A percentile compares a stretch with the other conserved stretches of the same genome.
phyloP scores from a whole-genome alignment of 805 yeast species.

The Lachancea sp. region DNA sequence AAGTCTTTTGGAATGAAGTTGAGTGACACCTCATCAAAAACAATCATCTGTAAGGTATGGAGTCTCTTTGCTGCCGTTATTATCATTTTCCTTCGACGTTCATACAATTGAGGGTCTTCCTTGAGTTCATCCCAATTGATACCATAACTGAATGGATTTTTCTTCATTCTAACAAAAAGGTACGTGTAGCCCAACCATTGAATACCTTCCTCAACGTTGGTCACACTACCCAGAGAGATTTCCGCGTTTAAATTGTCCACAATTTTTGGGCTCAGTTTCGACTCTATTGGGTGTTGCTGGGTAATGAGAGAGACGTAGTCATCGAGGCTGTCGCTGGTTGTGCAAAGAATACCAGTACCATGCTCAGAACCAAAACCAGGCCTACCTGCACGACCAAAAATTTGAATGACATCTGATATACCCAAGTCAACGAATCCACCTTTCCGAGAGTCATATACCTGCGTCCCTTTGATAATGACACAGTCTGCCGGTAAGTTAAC shows the following conservation, averaged over 20 bases:
- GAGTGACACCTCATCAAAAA: slow-evolving; percentile 78
- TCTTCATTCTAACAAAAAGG: slow-evolving; percentile 86
- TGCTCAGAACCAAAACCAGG: slow-evolving; percentile 83
- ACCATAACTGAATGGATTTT: slow-evolving; percentile 89
- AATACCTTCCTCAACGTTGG: slow-evolving; percentile 89
- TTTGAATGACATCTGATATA: slow-evolving; percentile 93
- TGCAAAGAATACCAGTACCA: slow-evolving; percentile 90
- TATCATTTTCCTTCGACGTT: slow-evolving; percentile 69
- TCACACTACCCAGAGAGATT: slow-evolving; percentile 89
- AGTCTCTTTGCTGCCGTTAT: slow-evolving; percentile 72
- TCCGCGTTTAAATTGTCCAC: slow-evolving; percentile 96
- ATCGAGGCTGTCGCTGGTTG: slow-evolving; percentile 72
- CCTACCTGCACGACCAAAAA: slow-evolving; percentile 98
- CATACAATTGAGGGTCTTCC: slow-evolving; percentile 74
- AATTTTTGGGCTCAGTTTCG: slow-evolving; percentile 65
- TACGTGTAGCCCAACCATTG: slow-evolving; percentile 98
- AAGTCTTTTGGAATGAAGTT: slow-evolving; percentile 79
- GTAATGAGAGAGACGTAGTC: slow-evolving; percentile 84
- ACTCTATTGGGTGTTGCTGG: slow-evolving; percentile 95
- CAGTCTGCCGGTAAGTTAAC: slow-evolving; percentile 97
- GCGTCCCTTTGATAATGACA: slow-evolving; percentile 94
- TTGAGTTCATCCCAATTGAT: slow-evolving; percentile 79
- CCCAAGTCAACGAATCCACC: slow-evolving; percentile 95
- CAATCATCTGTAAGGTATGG: slow-evolving; percentile 88
- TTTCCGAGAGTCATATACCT: slow-evolving; percentile 85